Conservation (phyloP, 1,284 basidiomycete species). For the Trichosporon faecale region DNA sequence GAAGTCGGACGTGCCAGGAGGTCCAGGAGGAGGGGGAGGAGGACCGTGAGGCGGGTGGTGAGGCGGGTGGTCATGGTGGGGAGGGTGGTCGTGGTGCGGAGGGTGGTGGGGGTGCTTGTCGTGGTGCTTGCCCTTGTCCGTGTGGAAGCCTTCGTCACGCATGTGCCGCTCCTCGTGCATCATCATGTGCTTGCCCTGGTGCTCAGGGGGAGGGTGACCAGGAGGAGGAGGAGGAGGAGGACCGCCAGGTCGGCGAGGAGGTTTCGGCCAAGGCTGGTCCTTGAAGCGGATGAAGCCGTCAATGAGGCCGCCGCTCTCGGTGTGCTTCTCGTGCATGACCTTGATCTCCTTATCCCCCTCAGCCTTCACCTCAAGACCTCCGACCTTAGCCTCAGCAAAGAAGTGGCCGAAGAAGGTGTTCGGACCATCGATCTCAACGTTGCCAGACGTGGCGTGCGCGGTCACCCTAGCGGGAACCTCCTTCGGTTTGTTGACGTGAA, state of each 20-base stretch:
- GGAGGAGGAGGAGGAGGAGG: neutral
- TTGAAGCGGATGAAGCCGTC: constrained; percentile 30
- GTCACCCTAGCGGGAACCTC: constrained; percentile 46
- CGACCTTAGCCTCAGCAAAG: constrained; percentile 27
- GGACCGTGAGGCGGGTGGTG: constrained; percentile 15
- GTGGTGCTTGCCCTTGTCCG: neutral
- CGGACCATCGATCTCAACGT: constrained; percentile 41
- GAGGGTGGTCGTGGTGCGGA: constrained; percentile 12
- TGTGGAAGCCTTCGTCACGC: neutral
- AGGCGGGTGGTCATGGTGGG: constrained; percentile 12
- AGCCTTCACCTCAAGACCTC: constrained; percentile 23
- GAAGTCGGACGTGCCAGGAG: constrained; percentile 30
- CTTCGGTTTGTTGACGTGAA: constrained; percentile 27
- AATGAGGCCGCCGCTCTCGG: constrained; percentile 26
- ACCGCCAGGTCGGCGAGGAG: neutral
- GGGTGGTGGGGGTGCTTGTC: constrained; percentile 6
- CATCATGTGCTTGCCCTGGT: neutral
- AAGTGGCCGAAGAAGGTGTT: constrained; percentile 35
- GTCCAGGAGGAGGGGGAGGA: constrained; percentile 26
- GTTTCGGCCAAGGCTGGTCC: constrained; percentile 11
- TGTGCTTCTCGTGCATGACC: constrained; percentile 25
- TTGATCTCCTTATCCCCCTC: constrained; percentile 27
- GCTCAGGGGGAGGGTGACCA: neutral
- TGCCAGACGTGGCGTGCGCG: constrained; percentile 52
- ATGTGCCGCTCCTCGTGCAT: constrained; percentile 10